A percentile compares a stretch with the other conserved stretches of the same genome.
Evolutionary conservation across 2,329 filamentous ascomycete species (phyloP).

Genomic region (Decorospora gaudefroyi): DNA sequence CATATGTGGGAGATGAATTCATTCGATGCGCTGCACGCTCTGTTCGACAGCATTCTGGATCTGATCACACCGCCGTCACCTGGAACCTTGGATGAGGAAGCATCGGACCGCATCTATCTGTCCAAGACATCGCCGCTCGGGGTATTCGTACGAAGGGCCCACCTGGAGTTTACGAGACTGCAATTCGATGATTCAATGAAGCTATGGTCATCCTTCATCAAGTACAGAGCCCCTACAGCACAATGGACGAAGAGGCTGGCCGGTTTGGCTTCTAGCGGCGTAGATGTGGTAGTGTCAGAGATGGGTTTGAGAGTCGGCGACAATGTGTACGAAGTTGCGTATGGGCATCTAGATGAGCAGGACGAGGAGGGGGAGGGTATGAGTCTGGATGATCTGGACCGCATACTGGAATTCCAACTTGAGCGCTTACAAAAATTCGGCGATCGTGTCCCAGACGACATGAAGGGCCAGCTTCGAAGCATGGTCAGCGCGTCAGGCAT

Average conservation of each 20-base stretch:
- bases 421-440: conserved; percentile 87
- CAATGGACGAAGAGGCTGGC: conserved; percentile 57
- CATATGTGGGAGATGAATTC: conserved; percentile 84
- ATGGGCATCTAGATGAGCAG: conserved; percentile 53
- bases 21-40: conserved; percentile 76
- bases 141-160: conserved; percentile 74
- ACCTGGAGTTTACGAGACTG: conserved; percentile 78
- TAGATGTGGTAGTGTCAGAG: conserved; percentile 65
- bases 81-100: conserved; percentile 28
- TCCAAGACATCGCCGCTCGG: conserved; percentile 79
- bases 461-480: conserved; percentile 70
- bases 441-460: conserved; percentile 72
- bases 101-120: conserved; percentile 59
- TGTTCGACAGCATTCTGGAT: conserved; percentile 66
- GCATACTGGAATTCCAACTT: conserved; percentile 83
- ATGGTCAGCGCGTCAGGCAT: conserved; percentile 69
- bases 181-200: conserved; percentile 77
- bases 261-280: conserved; percentile 40
- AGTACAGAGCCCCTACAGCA: conserved; percentile 77
- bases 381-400: conserved; percentile 79
- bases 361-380: conserved; percentile 53
- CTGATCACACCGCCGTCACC: conserved; percentile 59
- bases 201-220: conserved; percentile 82
- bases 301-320: conserved; percentile 60
- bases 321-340: conserved; percentile 56